These are phyloP conservation scores for Liquidambar formosana DNA, from an alignment of 164 flowering plant genomes.

Conservation along the genomic window DNA sequence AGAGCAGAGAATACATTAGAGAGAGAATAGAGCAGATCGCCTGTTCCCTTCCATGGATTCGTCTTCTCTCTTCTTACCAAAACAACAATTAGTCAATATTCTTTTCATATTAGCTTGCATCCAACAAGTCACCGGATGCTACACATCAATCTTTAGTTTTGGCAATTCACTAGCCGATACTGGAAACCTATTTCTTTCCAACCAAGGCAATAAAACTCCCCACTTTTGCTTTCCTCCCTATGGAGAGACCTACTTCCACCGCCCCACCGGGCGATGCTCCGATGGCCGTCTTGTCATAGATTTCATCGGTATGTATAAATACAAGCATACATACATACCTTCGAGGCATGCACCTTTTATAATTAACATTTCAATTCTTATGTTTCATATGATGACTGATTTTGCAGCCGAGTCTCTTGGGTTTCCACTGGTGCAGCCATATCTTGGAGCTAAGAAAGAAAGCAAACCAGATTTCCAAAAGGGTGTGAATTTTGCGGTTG, in stretches of 20 bases:
- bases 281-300: conserved; percentile 44
- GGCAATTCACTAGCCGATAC: conserved; percentile 47
- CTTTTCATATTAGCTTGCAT: too few relatives aligned
- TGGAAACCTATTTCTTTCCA: conserved; percentile 24
- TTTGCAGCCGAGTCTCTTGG: conserved; percentile 42
- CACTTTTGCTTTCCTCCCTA: conserved; percentile 25
- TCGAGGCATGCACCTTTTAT: not conserved
- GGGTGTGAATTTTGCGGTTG: conserved; percentile 63
- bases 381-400: not conserved
- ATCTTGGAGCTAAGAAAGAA: conserved; percentile 14
- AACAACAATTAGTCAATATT: too few relatives aligned
- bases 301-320: conserved; percentile 27
- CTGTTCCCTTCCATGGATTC: too few relatives aligned
- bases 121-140: not conserved
- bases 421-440: conserved; percentile 44
- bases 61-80: too few relatives aligned
- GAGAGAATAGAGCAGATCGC: too few relatives aligned
- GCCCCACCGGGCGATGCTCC: conserved; percentile 41
- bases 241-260: conserved; percentile 37
- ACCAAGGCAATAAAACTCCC: not conserved
- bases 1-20: too few relatives aligned
- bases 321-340: too few relatives aligned
- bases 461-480: not conserved
- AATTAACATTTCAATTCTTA: not conserved
- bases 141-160: conserved; percentile 37